Base-by-base conservation (phyloP, 768 basidiomycete genomes). In the Strobilomyces echinocephalus region DNA sequence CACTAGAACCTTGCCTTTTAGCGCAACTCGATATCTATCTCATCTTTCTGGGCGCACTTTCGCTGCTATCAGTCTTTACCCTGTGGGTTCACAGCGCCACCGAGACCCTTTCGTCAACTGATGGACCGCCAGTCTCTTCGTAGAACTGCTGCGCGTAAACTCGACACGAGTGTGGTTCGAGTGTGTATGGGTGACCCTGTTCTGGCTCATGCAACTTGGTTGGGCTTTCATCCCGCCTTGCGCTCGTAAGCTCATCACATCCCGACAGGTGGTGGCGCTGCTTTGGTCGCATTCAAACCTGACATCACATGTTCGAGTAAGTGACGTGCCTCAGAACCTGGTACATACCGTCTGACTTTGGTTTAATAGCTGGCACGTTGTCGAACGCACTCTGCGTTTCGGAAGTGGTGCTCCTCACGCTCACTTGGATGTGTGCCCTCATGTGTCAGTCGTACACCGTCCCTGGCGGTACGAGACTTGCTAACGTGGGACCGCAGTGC, bases 121-220 rank as follows among this genome's bases (percentile, higher is more conserved):
- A 59, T 24, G 38, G 16, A 46, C n/a, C 50, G 18, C 18, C 45
- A 81, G 79, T 63, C 76, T 79, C 42, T 84, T 85, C 56, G 65
- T 81, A 36, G 86, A 88, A 66, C 66, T 88, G 34, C 61, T 79
- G 21, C 74, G 76, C 18, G 74, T 70, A 55, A 70, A 78, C 64
- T 68, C 79, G 20, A 77, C 78, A 21, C 77, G 75, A n/a, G 80
- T 88, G 15, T 87, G 84, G 84, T 85, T 88, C 57, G 88, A 90
- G 63, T 79, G 78, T 58, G 44, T 68, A 21, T 89, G 86, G 87
- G 69, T 83, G 34, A 70, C 72, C 1, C 16, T 83, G 6, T 82
- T 84, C 59, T 83, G 80, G 64, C 39, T 78, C 12, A 67, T 88
- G 69, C 72, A 85, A 57, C 71, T 89, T 5, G 76, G 88, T 90